Evolutionary conservation across 1,139 yeast genomes (phyloP), one percentile per base, ranked within the genome.

Genomic region (Lodderomyces parapsilosis): DNA sequence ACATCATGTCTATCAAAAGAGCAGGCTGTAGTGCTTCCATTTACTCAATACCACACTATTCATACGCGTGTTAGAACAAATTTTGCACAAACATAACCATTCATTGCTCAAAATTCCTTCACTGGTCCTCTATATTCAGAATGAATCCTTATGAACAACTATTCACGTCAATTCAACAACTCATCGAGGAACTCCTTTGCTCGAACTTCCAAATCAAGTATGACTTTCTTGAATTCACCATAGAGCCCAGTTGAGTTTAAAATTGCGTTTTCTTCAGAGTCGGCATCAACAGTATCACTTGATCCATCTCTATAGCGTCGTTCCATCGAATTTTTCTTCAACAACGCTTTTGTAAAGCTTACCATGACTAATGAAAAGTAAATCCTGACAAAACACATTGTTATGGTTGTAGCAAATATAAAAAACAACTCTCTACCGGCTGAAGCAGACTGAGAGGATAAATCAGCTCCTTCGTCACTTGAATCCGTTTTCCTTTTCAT

Each of bases 401-500:
- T 58, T 4, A 84, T 55, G 0, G 88, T 81, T 15, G 82, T 65
- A 13, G 80, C 59, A 20, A 83, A 68, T 2, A 90, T 86, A 52
- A 83, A 71, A 41, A 83, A 80, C 44, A 87, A 74, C 58, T 90
- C 97, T 55, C 88, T 80, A 1, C 77, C 70, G 36, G 82, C 76
- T 0, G 89, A 72, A 1, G 93, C 91, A 36, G 89, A 80, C 56
- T 83, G 86, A 10, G 73, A 62, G 2, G 67, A 50, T 25, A 62
- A 55, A 14, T 52, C 53, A 3, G 40, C 43, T n/a, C 46, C 19
- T 27, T 36, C 38, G 13, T 41, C 47, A 9, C 42, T 42, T n/a
- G 48, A n/a, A 39, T 39, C 43, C 8, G 37, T 43, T 13, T 43
- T 47, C 20, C 45, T 45, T 17, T 43, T 46, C 13, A 30, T 4